Percentiles rank a stretch among this genome's conserved stretches.
Conservation (phyloP, 1,139 yeast species). For the Geotrichum carabidarum region DNA sequence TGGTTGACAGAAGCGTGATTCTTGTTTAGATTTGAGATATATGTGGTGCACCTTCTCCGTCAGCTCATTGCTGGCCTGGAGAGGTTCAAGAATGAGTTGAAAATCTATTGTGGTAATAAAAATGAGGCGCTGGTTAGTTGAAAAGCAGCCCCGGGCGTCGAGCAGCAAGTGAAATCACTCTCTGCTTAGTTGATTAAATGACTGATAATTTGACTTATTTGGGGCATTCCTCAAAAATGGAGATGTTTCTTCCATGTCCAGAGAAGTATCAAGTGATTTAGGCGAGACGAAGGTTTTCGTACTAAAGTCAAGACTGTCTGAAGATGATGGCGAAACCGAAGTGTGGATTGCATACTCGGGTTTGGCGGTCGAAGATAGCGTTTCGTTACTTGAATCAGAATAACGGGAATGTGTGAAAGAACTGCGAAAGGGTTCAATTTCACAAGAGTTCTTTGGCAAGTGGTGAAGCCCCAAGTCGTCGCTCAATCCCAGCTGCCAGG, state of each 20-base stretch:
- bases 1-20: too few species aligned
- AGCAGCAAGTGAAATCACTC: too few species aligned
- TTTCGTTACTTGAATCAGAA: neutral
- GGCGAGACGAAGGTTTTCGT: too few species aligned
- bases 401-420: constrained; percentile 1
- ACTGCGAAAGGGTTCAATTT: constrained; percentile 8
- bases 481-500: constrained; percentile 38
- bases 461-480: constrained; percentile 18
- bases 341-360: neutral
- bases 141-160: too few species aligned
- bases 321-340: too few species aligned
- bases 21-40: too few species aligned
- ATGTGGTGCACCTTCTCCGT: too few species aligned
- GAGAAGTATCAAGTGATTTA: neutral
- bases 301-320: too few species aligned
- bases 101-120: too few species aligned
- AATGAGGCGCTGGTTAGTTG: too few species aligned
- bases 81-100: too few species aligned
- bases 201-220: constrained; percentile 11
- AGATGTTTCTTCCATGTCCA: constrained; percentile 2
- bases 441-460: constrained; percentile 5
- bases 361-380: neutral
- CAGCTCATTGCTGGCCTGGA: too few species aligned
- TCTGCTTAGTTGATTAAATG: constrained; percentile 8
- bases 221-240: neutral